Evolutionary conservation across 1,284 basidiomycete species (phyloP), one percentile per base, ranked within the genome.

Genomic region (Rhodotorula sp.): DNA sequence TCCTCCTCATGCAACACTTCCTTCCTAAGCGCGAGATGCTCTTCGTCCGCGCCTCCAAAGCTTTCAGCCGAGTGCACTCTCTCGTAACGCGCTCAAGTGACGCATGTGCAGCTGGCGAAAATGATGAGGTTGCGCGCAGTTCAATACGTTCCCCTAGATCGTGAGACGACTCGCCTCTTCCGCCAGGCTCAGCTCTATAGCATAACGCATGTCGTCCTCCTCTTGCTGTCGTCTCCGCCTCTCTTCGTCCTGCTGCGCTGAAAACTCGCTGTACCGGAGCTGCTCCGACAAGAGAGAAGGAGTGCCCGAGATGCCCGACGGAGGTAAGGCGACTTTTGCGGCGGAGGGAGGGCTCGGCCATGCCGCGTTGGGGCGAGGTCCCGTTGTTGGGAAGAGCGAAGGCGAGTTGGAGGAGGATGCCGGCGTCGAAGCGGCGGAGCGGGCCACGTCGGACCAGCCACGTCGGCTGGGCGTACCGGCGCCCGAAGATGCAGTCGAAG

Each of bases 181-280:
- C 18, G 69, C 77, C 55, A 76, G n/a, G 21, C 73, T 75, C 28
- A 78, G 48, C 61, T 77, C 78, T 12, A 78, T 60, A 10, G 76
- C 78, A 38, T 74, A 76, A 19, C 66, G 34, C 54, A 78, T 38
- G 26, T 78, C 77, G 43, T 77, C 78, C 49, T 76, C 72, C 57
- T 75, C 74, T 50, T 67, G 57, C 62, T 45, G 64, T 60, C 16
- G 56, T 67, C 65, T 15, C 23, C 68, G 48, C 15, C 48, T 58
- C 28, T 64, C 62, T 21, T 49, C 66, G n/a, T 68, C 62, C 21
- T 57, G 59, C 26, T 26, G 47, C 3, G 57, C 57, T 1, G 49
- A 34, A 14, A 34, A 2, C 48, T 66, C 47, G 18, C 68, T 67
- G 7, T 23, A 19, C 1, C 62, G n/a, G 23, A 72, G 45, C 54